Base-by-base conservation (phyloP, 2,329 filamentous ascomycete species). In the Epichloe festucae region DNA sequence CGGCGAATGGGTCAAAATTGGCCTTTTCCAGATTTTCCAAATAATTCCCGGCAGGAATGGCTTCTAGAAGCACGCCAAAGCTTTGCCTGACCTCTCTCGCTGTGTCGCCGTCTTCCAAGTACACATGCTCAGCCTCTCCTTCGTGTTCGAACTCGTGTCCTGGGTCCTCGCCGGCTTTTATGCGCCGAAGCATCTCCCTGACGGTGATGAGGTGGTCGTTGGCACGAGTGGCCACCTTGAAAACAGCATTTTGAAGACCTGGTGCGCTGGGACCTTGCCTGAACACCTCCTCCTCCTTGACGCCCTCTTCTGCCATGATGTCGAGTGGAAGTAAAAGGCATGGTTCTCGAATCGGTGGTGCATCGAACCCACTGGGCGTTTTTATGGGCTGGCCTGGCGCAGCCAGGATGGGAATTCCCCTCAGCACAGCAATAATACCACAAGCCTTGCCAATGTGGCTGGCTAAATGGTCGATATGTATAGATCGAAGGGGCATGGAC, bases 201-300 rank as follows among this genome's bases (percentile, higher is more conserved):
- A 87, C 91, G 0, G 91, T 97, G 58, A 96, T 95, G 36, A 98
- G 73, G 67, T 98, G 93, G 65, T 98, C 93, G 62, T 94, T 94
- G 6, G 93, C 93, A 39, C 91, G 80, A 0, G 93, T 98, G 0
- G 93, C 93, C 14, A 98, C 88, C 4, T 81, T 78, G 67, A 97
- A 98, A 1, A 97, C 81, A 3, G 90, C 91, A 66, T 98, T 91
- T 54, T 86, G 82, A 17, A 97, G 74, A 0, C 90, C 90, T 0
- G 81, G 74, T 0, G 91, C 91, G n/a, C 79, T 71, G 0, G 85
- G 82, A 0, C 90, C 91, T 42, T 82, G 76, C 8, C 91, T 79
- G 54, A 95, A 87, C 0, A 98, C 84, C 43, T 95, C 87, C 64
- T 98, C 93, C 65, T 97, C 91, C 49, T 81, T 81, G 1, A 97